phyloP scores from a whole-genome alignment of 768 basidiomycete species.

The Mycena galopus region DNA sequence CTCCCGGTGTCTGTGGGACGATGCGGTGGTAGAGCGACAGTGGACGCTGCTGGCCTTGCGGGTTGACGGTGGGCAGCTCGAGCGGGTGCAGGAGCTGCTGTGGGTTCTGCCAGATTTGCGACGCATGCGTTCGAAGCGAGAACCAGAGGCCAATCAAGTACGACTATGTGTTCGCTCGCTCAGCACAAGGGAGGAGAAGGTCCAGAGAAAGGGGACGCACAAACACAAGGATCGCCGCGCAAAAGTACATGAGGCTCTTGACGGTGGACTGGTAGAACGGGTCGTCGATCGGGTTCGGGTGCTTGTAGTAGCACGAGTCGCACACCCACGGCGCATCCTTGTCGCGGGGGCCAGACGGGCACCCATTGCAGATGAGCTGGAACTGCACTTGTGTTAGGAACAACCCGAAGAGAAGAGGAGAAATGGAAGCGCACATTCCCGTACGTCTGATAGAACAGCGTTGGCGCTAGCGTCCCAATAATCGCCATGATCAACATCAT shows the following conservation, averaged over 20 bases:
- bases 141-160: slow-evolving; percentile 99
- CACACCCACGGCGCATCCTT: slow-evolving; percentile 81
- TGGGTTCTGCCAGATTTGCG: slow-evolving; percentile 99
- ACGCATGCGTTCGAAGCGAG: slow-evolving; percentile 96
- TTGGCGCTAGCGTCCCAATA: slow-evolving; percentile 94
- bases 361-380: slow-evolving; percentile 87
- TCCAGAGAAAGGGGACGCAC: slow-evolving; percentile 62
- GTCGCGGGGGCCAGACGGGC: slow-evolving; percentile 64
- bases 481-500: slow-evolving; percentile 99
- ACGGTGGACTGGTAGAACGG: slow-evolving; percentile 98
- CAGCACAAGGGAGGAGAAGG: not conserved
- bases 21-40: slow-evolving; percentile 76
- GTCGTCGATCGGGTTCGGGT: slow-evolving; percentile 92
- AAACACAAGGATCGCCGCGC: slow-evolving; percentile 89
- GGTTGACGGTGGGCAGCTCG: slow-evolving; percentile 61
- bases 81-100: slow-evolving; percentile 80
- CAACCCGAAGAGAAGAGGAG: not conserved
- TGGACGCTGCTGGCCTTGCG: slow-evolving; percentile 57
- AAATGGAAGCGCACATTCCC: slow-evolving; percentile 80
- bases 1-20: slow-evolving; percentile 49
- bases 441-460: slow-evolving; percentile 97
- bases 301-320: slow-evolving; percentile 93
- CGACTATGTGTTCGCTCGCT: slow-evolving; percentile 66
- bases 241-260: slow-evolving; percentile 95
- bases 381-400: slow-evolving; percentile 65